Evolutionary conservation across 805 yeast species (phyloP).

Genomic region (Groenewaldozyma tartarivorans): DNA sequence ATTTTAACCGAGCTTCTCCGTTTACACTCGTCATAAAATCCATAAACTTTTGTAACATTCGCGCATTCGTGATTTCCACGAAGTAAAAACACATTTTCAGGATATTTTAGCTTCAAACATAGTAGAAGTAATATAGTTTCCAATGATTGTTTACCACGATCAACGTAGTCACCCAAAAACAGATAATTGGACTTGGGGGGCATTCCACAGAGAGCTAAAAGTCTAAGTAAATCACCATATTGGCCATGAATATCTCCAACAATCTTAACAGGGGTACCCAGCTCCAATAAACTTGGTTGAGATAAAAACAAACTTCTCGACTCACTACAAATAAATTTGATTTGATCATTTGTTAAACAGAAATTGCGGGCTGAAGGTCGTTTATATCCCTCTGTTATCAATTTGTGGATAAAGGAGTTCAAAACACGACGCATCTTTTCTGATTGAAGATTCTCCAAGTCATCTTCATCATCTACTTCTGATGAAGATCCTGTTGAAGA

Average conservation of each 20-base stretch:
- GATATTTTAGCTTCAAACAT: constrained; percentile 86
- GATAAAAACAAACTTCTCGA: constrained; percentile 79
- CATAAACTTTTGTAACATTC: constrained; percentile 86
- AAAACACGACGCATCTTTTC: background rate
- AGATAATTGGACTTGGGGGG: constrained; percentile 87
- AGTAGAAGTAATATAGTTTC: constrained; percentile 77
- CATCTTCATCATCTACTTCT: background rate
- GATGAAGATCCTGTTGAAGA: background rate
- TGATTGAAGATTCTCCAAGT: background rate
- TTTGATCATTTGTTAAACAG: constrained; percentile 73
- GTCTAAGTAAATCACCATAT: constrained; percentile 73
- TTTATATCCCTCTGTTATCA: constrained; percentile 25
- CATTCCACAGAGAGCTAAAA: constrained; percentile 86
- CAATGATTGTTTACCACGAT: constrained; percentile 86
- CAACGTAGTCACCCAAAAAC: constrained; percentile 91
- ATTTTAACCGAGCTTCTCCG: constrained; percentile 78
- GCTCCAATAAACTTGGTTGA: constrained; percentile 78
- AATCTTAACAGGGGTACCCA: constrained; percentile 75
- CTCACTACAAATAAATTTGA: constrained; percentile 64
- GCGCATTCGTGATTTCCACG: constrained; percentile 97
- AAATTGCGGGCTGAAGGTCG: constrained; percentile 74
- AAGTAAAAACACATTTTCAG: constrained; percentile 80
- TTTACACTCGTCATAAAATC: constrained; percentile 94
- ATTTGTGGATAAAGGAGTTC: background rate
- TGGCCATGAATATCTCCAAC: constrained; percentile 96